Conservation (phyloP, 2,329 filamentous ascomycete genomes). For the Keithomyces neogunnii region DNA sequence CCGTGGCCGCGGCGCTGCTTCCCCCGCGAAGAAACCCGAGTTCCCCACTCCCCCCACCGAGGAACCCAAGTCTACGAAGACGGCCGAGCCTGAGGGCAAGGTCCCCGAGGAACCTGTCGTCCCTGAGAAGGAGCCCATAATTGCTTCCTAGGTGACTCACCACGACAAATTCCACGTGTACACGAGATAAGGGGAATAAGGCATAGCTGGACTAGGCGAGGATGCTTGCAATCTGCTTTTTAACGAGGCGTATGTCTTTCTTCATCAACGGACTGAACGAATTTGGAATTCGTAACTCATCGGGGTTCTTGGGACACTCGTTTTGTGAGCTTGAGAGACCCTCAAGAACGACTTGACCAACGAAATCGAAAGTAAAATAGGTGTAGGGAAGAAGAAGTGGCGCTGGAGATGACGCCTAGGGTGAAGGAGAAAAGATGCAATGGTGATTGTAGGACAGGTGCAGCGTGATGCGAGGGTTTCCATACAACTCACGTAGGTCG, state of each 20-base stretch:
- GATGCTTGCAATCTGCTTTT: constrained; percentile 17
- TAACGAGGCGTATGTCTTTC: constrained; percentile 18
- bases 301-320: constrained; percentile 15
- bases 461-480: neutral
- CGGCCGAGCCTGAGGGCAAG: constrained; percentile 13
- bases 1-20: constrained; percentile 37
- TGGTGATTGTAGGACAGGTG: constrained; percentile 1
- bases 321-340: constrained; percentile 1
- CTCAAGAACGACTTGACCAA: constrained; percentile 3
- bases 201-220: constrained; percentile 18
- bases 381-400: neutral
- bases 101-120: constrained; percentile 19
- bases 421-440: neutral
- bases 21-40: constrained; percentile 25
- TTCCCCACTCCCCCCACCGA: constrained; percentile 22
- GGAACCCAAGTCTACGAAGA: constrained; percentile 18
- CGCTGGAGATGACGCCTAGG: neutral
- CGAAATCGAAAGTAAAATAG: constrained; percentile 12
- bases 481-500: constrained; percentile 1
- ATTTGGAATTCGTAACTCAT: constrained; percentile 17
- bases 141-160: constrained; percentile 19
- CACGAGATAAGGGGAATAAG: constrained; percentile 16
- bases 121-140: constrained; percentile 19
- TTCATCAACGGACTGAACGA: constrained; percentile 16
- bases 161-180: constrained; percentile 17